phyloP scores from a whole-genome alignment of 805 yeast genomes.

The Barnettozyma sp. region DNA sequence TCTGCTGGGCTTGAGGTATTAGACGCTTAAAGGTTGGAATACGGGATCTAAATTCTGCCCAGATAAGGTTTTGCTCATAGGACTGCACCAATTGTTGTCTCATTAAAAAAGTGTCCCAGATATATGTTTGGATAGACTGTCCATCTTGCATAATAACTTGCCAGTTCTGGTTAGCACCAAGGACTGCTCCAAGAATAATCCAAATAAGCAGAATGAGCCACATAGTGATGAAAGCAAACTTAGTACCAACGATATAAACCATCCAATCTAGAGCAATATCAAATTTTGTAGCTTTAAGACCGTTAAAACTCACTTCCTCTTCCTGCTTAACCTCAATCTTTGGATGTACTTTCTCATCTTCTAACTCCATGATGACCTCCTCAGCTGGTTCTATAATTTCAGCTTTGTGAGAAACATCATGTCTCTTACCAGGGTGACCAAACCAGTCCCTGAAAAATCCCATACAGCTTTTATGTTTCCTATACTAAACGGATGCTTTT shows the following conservation, averaged over 20 bases:
- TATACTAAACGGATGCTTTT: too few species aligned
- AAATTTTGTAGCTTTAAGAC: slow-evolving; percentile 8
- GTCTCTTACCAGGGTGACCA: slow-evolving; percentile 6
- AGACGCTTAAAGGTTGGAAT: slow-evolving; percentile 6
- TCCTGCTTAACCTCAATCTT: slow-evolving; percentile 1
- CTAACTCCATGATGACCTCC: background rate
- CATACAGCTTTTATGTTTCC: too few species aligned
- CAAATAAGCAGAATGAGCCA: slow-evolving; percentile 6
- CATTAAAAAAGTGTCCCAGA: slow-evolving; percentile 11
- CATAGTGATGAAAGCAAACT: slow-evolving; percentile 5
- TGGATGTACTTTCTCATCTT: background rate
- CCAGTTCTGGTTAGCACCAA: slow-evolving; percentile 6
- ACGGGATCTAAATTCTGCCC: slow-evolving; percentile 10
- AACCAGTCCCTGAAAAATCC: slow-evolving; percentile 7
- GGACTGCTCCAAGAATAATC: slow-evolving; percentile 5
- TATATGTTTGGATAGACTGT: slow-evolving; percentile 10
- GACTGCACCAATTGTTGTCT: slow-evolving; percentile 11
- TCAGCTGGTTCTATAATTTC: background rate
- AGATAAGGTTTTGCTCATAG: slow-evolving; percentile 7
- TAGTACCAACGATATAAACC: slow-evolving; percentile 9
- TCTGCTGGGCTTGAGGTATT: background rate
- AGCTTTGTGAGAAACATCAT: slow-evolving; percentile 2
- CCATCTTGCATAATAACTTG: slow-evolving; percentile 10
- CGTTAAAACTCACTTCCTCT: slow-evolving; percentile 9
- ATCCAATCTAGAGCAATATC: slow-evolving; percentile 9